phyloP scores from a whole-genome alignment of 139 green algal genomes.

The Coelastrella sp. region DNA sequence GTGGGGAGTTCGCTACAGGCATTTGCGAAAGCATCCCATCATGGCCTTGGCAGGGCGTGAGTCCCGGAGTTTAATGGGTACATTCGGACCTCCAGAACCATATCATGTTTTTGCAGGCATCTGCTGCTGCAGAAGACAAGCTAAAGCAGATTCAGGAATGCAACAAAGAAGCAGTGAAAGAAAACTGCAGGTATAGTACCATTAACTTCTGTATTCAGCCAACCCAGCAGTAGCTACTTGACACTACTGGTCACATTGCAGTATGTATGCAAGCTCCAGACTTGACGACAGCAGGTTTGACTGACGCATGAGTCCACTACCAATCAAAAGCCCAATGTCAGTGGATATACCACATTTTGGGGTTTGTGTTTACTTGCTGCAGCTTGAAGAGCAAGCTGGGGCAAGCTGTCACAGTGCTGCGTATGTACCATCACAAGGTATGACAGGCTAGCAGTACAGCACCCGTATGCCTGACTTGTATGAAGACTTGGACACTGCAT shows the following conservation, averaged over 20 bases:
- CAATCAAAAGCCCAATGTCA: not conserved
- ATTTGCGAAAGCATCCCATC: too few species aligned
- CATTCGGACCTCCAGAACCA: too few species aligned
- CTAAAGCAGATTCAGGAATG: constrained; percentile 42
- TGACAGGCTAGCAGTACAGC: not conserved
- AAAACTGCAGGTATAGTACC: constrained; percentile 45
- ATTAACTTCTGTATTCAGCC: too few species aligned
- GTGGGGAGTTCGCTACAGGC: too few species aligned
- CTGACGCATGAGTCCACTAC: too few species aligned
- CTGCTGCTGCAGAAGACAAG: constrained; percentile 21
- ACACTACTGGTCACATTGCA: too few species aligned
- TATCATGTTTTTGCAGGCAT: not conserved
- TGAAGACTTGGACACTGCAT: too few species aligned
- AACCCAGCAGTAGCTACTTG: too few species aligned
- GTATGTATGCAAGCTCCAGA: too few species aligned
- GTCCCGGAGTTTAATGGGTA: too few species aligned
- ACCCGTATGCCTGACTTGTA: not conserved
- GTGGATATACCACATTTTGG: not conserved
- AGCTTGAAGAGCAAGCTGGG: constrained; percentile 67
- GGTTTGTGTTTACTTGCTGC: constrained; percentile 20
- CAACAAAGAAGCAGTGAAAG: constrained; percentile 34
- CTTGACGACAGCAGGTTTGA: too few species aligned
- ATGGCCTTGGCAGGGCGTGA: too few species aligned
- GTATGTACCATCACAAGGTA: constrained; percentile 64
- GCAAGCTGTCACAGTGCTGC: constrained; percentile 60